Evolutionary conservation across 176 grass and related monocot species (phyloP).

Genomic region (Luzula sylvatica): DNA sequence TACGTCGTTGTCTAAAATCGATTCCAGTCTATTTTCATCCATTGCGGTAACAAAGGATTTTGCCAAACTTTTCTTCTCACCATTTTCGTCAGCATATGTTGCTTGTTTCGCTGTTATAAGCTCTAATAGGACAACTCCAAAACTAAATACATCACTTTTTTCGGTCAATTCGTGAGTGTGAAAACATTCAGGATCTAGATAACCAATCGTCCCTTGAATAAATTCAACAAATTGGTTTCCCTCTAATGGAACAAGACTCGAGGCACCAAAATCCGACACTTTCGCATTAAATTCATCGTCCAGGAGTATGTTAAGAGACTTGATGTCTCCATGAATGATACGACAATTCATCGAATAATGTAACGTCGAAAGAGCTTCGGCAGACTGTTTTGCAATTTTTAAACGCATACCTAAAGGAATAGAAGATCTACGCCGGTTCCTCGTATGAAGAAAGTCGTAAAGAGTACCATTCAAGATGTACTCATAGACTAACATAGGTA

Average conservation of each 20-base stretch:
- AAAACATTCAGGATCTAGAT: constrained; percentile 13
- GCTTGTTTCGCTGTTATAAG: constrained; percentile 20
- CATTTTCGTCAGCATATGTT: neutral
- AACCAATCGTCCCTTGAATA: constrained; percentile 4
- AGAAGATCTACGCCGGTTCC: neutral
- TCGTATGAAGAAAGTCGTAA: constrained; percentile 14
- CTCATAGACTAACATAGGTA: constrained; percentile 33
- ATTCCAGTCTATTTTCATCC: neutral
- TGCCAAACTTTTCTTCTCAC: constrained; percentile 10
- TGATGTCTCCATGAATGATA: constrained; percentile 25
- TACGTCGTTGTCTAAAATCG: neutral
- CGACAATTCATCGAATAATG: constrained; percentile 14
- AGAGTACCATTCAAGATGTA: constrained; percentile 25
- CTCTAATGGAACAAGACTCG: constrained; percentile 5
- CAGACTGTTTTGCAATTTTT: constrained; percentile 11
- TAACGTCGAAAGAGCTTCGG: constrained; percentile 20
- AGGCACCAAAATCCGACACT: constrained; percentile 24
- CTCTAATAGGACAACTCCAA: constrained; percentile 22
- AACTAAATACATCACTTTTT: constrained; percentile 25
- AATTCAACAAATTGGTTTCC: neutral
- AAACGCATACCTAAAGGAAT: constrained; percentile 9
- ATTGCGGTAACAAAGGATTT: neutral
- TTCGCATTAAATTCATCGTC: neutral
- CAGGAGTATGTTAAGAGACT: constrained; percentile 28
- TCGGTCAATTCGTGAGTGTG: constrained; percentile 7